Base-by-base conservation (phyloP, 768 basidiomycete genomes). In the Lactarius quietus region DNA sequence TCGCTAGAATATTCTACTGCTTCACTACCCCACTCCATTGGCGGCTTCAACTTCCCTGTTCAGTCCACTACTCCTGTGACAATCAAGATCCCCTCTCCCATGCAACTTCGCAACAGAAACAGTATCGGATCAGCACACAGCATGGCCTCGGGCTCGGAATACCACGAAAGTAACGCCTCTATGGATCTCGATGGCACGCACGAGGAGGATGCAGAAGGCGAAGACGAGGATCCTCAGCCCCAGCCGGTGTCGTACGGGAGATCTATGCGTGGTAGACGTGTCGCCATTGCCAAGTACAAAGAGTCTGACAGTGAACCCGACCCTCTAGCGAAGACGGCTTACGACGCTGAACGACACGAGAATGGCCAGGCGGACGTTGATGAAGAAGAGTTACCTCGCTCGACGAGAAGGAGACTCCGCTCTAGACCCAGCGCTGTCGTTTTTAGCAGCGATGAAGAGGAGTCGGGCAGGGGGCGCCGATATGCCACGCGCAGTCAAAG, bases 401-500 rank as follows among this genome's bases (percentile, higher is more conserved):
- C 70, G 26, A 68, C 70, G 29, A 55, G 63, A 0, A 29, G 61
- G 53, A 55, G 57, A 45, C 55, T 68, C 41, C 54, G 68, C 56
- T 23, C 65, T 29, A 55, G 58, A 53, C 29, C 60, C 17, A 56
- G 31, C 66, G 36, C 64, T 78, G 75, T 82, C 67, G 80, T 77
- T 59, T 76, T 74, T 31, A 81, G 82, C 56, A 75, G 74, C 67
- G 84, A 82, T 23, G 83, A 82, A 18, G 78, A 78, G 29, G 75
- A 77, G 31, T 70, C 70, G 2, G 64, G 62, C 36, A 62, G 45
- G 9, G 69, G 69, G 15, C 68, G 67, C 9, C 75, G 81, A 9
- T 79, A 81, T 66, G 52, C 71, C 17, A 81, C 76, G 12, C 80
- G 84, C 9, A 79, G 70, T 62, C 75, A 76, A 35, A 73, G 69